Evolutionary conservation across 257 asterid genomes (phyloP).

Genomic region (Coffea canephora): DNA sequence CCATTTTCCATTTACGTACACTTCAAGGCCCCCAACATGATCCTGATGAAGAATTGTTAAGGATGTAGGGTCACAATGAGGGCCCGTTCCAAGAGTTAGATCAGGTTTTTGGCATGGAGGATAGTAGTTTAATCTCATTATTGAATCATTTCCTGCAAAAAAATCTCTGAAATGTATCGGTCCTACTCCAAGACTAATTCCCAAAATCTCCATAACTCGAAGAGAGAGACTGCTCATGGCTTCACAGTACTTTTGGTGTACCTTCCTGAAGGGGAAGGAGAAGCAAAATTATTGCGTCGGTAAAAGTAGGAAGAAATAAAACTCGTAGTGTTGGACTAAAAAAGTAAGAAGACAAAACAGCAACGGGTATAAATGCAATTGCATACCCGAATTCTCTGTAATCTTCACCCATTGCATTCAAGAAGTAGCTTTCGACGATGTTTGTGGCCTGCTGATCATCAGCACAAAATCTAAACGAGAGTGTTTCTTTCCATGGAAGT

Average conservation of each 20-base stretch:
- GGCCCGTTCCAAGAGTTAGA: constrained; percentile 72
- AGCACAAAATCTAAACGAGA: constrained; percentile 49
- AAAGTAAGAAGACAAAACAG: not conserved
- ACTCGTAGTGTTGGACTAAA: not conserved
- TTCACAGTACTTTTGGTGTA: constrained; percentile 56
- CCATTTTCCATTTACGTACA: constrained; percentile 61
- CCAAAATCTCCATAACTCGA: constrained; percentile 61
- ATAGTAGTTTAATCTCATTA: constrained; percentile 73
- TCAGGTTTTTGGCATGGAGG: constrained; percentile 67
- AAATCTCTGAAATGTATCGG: constrained; percentile 47
- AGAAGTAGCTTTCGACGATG: constrained; percentile 40
- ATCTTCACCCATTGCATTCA: constrained; percentile 48
- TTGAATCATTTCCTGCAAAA: constrained; percentile 61
- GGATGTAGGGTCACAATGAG: constrained; percentile 82
- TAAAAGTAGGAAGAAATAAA: not conserved
- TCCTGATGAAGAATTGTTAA: constrained; percentile 76
- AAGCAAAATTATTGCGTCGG: not conserved
- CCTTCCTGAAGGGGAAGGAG: constrained; percentile 33
- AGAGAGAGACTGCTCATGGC: constrained; percentile 58
- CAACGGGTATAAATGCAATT: not conserved
- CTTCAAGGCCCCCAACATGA: constrained; percentile 72
- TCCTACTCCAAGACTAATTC: constrained; percentile 65
- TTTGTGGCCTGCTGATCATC: constrained; percentile 25
- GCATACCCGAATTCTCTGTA: constrained; percentile 55
- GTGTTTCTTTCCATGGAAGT: constrained; percentile 89